Conservation (phyloP, 192 early-diverging fungal species). For the Coemansia sp. region DNA sequence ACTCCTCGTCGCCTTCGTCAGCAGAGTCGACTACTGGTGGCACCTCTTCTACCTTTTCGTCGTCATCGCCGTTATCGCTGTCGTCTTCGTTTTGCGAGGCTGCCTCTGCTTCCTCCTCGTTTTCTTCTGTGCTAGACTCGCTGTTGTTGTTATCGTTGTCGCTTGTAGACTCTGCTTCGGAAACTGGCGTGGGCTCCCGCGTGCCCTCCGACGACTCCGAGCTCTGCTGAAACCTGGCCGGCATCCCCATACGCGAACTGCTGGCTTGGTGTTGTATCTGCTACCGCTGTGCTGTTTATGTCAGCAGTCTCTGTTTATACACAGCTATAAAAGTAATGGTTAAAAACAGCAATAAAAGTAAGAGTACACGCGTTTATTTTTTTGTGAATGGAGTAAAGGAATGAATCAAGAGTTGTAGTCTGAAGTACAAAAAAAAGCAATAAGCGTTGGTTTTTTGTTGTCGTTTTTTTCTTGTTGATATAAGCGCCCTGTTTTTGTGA, state of each 20-base stretch:
- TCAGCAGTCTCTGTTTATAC: no score
- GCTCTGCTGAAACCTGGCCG: slow-evolving; percentile 3
- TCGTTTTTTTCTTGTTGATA: no score
- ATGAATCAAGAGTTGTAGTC: no score
- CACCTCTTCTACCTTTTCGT: background rate
- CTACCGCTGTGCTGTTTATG: background rate
- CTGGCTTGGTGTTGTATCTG: background rate
- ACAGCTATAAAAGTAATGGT: no score
- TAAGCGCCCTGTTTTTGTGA: no score
- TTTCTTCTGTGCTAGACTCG: background rate
- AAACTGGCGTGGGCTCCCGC: background rate
- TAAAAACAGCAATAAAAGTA: no score
- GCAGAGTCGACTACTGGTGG: background rate
- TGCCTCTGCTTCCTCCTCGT: background rate
- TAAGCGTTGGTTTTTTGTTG: no score
- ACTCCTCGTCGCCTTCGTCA: slow-evolving; percentile 28
- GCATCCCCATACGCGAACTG: slow-evolving; percentile 5
- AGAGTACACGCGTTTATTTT: background rate
- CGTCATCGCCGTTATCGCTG: background rate
- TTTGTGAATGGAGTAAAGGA: no score
- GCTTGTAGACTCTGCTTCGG: background rate
- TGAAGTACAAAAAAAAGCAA: no score
- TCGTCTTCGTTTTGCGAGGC: background rate
- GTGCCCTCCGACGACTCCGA: background rate
- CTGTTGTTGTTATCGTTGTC: no score